Evolutionary conservation across 345 rosid species (phyloP).

Genomic region (Syzygium grande): DNA sequence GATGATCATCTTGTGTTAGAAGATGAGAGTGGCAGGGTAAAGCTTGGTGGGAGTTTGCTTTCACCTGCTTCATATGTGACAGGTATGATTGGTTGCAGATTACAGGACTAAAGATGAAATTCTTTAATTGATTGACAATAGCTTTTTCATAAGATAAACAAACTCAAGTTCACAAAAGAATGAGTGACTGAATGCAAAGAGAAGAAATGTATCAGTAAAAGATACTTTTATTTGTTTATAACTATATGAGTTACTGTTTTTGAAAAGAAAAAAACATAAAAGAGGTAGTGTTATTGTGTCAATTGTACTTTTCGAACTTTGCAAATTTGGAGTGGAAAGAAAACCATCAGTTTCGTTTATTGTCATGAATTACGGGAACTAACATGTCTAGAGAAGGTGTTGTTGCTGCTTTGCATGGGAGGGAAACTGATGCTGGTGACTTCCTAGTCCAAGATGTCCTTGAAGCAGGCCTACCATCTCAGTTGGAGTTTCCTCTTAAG

Average conservation of each 20-base stretch:
- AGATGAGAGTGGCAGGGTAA: conserved; percentile 96
- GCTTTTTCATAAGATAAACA: not conserved
- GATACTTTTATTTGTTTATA: not conserved
- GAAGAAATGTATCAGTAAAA: not conserved
- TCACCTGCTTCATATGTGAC: conserved; percentile 65
- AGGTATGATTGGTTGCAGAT: conserved; percentile 31
- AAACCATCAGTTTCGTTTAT: not conserved
- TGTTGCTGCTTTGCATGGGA: conserved; percentile 81
- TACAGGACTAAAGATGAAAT: not conserved
- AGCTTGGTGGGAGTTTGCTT: conserved; percentile 59
- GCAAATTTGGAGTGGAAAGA: not conserved
- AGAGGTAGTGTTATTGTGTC: not conserved
- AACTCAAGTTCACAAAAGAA: not conserved
- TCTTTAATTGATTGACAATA: not conserved
- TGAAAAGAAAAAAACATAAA: not conserved
- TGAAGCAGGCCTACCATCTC: conserved; percentile 88
- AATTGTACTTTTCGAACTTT: not conserved
- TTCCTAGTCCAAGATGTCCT: conserved; percentile 75
- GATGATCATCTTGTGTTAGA: conserved; percentile 80
- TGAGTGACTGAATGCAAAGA: not conserved
- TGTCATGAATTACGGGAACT: not conserved
- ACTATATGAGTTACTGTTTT: not conserved
- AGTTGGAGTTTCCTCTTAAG: conserved; percentile 49
- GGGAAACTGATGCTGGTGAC: conserved; percentile 76
- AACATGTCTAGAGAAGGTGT: conserved; percentile 40